Conservation (phyloP, 2,329 filamentous ascomycete genomes). For the Alternaria novae-zelandiae region DNA sequence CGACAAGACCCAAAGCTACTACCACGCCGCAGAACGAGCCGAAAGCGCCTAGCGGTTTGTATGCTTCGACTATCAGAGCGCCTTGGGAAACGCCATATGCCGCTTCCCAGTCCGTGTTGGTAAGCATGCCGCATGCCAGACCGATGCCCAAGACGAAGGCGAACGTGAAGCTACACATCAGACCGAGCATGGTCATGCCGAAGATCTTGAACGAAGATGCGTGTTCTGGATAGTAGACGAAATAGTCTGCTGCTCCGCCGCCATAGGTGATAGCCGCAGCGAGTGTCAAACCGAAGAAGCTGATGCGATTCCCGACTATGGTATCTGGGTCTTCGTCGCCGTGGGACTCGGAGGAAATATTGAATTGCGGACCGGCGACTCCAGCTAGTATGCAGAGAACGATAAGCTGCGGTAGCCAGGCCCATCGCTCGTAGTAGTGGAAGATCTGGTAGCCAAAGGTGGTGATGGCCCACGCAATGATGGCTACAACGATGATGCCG, state of each 20-base stretch:
- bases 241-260: conserved; percentile 69
- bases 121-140: conserved; percentile 63
- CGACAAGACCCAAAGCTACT: conserved; percentile 67
- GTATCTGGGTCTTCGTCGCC: conserved; percentile 58
- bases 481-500: conserved; percentile 69
- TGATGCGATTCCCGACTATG: conserved; percentile 64
- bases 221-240: conserved; percentile 68
- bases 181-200: conserved; percentile 61
- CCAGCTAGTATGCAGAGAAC: conserved; percentile 68
- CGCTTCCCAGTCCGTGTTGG: conserved; percentile 60
- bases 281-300: conserved; percentile 73
- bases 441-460: conserved; percentile 73
- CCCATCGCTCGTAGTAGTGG: conserved; percentile 72
- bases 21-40: conserved; percentile 72
- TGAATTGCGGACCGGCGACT: conserved; percentile 65
- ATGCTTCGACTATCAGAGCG: conserved; percentile 69
- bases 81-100: conserved; percentile 67
- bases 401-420: conserved; percentile 68
- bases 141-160: conserved; percentile 68
- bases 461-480: conserved; percentile 68
- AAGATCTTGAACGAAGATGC: conserved; percentile 63
- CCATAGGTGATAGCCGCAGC: conserved; percentile 70
- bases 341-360: conserved; percentile 58
- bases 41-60: conserved; percentile 64
- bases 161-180: conserved; percentile 65